Evolutionary conservation across 306 rosid species (phyloP).

Genomic region (Sechiopsis laciniata): DNA sequence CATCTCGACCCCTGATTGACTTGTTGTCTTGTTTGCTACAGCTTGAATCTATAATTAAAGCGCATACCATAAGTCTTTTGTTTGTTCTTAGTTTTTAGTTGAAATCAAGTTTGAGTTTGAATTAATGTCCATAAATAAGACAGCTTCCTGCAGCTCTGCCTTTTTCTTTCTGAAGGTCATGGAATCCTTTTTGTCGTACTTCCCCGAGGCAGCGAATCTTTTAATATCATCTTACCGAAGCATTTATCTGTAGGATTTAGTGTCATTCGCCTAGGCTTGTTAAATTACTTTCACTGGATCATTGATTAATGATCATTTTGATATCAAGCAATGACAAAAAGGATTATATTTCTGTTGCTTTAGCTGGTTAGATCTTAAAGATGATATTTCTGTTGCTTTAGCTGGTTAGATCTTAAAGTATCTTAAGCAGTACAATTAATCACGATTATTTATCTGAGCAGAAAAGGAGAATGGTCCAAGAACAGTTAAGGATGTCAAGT

Average conservation of each 20-base stretch:
- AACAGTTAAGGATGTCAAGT: conserved; percentile 83
- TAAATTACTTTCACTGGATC: background rate
- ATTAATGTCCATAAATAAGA: background rate
- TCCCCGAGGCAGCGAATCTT: conserved; percentile 1
- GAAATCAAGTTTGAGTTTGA: background rate
- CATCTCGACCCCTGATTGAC: background rate
- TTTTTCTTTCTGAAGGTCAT: background rate
- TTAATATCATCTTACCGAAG: background rate
- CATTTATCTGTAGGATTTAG: background rate
- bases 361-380: conserved; percentile 10
- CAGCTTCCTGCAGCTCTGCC: background rate
- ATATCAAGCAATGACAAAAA: background rate
- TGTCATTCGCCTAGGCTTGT: background rate
- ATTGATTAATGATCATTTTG: conserved; percentile 2
- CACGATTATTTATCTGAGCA: conserved; percentile 31
- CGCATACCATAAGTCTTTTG: background rate
- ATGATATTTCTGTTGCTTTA: background rate
- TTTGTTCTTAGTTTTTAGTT: background rate
- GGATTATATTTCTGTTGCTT: background rate
- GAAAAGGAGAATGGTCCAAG: conserved; percentile 80
- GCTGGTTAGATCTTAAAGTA: conserved; percentile 6
- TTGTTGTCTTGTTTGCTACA: background rate
- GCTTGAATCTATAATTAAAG: background rate
- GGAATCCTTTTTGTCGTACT: background rate
- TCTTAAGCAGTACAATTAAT: background rate